Evolutionary conservation across 78 protist genomes (phyloP).

Genomic region (Dictyostelium brefeldianum): DNA sequence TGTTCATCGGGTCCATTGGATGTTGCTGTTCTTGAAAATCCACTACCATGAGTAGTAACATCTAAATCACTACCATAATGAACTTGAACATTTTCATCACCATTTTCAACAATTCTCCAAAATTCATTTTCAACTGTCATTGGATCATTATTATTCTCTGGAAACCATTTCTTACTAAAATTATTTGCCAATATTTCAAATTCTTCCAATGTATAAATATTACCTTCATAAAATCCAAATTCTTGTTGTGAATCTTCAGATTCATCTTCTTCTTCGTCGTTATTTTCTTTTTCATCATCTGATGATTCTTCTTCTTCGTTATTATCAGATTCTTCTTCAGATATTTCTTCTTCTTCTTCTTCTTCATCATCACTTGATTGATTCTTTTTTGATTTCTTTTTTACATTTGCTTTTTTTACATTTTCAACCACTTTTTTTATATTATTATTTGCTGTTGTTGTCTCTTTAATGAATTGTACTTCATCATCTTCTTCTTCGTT

Average conservation of each 20-base stretch:
- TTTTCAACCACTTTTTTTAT: too few species aligned
- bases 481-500: background rate
- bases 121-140: constrained; percentile 77
- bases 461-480: background rate
- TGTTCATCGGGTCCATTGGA: background rate
- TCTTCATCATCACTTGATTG: background rate
- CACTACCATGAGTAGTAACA: constrained; percentile 79
- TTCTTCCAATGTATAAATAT: constrained; percentile 18
- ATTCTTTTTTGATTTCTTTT: too few species aligned
- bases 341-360: constrained; percentile 8
- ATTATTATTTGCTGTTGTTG: background rate
- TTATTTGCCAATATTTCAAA: constrained; percentile 45
- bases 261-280: background rate
- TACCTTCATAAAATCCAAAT: constrained; percentile 42
- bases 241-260: constrained; percentile 24
- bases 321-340: background rate
- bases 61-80: constrained; percentile 86
- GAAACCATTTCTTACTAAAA: constrained; percentile 80
- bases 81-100: constrained; percentile 86
- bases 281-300: background rate
- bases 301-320: background rate
- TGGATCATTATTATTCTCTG: constrained; percentile 49
- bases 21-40: constrained; percentile 63
- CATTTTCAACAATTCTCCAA: constrained; percentile 84
- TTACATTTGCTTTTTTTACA: too few species aligned